A percentile compares a stretch with the other conserved stretches of the same genome.
phyloP scores from a whole-genome alignment of 352 stramenopile genomes.

The Globisporangium abappressorium region DNA sequence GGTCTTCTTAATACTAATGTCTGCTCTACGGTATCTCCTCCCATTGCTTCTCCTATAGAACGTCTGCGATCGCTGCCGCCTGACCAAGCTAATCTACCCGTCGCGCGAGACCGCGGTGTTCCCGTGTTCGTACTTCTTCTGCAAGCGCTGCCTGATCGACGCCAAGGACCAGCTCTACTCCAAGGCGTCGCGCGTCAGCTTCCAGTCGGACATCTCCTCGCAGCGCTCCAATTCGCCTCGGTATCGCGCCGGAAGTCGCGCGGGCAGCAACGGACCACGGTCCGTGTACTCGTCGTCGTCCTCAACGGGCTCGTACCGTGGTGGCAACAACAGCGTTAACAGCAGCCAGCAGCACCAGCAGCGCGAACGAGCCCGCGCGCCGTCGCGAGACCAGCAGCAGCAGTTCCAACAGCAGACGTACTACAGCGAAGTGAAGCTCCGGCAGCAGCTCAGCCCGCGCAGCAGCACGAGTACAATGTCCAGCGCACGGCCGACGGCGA shows the following conservation, averaged over 20 bases:
- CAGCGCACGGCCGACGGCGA: conserved; percentile 11
- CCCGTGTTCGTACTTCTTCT: conserved; percentile 56
- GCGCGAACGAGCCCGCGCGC: background rate
- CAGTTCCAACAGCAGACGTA: conserved; percentile 1
- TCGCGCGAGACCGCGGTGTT: conserved; percentile 44
- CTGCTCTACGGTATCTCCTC: no score
- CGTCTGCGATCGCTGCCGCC: conserved; percentile 59
- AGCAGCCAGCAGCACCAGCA: conserved; percentile 15
- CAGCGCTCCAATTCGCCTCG: conserved; percentile 19
- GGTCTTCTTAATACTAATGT: background rate
- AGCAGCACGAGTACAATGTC: conserved; percentile 16
- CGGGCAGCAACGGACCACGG: conserved; percentile 4
- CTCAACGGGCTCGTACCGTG: conserved; percentile 22
- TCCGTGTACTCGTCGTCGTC: conserved; percentile 20
- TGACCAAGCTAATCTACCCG: conserved; percentile 58
- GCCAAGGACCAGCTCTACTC: conserved; percentile 42
- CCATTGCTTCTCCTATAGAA: conserved; percentile 21
- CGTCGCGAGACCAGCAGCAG: background rate
- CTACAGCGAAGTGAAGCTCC: conserved; percentile 14
- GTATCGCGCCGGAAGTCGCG: background rate
- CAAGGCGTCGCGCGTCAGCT: conserved; percentile 32
- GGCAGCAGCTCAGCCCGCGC: conserved; percentile 14
- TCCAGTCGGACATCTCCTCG: conserved; percentile 42
- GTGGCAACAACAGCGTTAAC: conserved; percentile 13
- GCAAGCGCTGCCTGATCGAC: conserved; percentile 49